Evolutionary conservation across 2,329 filamentous ascomycete genomes (phyloP), one percentile per base, ranked within the genome.

Genomic region (Exophiala viscosa): DNA sequence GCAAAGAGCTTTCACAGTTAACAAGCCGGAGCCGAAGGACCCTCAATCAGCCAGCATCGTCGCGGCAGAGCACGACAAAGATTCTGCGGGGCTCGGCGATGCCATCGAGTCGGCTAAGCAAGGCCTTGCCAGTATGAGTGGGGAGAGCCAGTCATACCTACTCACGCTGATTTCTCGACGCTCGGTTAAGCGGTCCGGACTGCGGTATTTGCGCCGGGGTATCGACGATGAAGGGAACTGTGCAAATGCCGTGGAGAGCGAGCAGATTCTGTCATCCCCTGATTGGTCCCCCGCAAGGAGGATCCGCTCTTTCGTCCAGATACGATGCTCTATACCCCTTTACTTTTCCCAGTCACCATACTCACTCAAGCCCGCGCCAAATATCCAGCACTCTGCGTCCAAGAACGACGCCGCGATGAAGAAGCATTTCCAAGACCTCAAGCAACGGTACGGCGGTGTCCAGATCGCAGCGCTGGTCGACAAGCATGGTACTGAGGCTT

Each of bases 301-400:
- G 60, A 77, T 86, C 2, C 88, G 89, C 67, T 96, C 90, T 0
- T 95, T 96, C 62, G 74, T 95, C 3, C 93, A 99, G 67, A 77
- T 90, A 18, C 82, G 93, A 59, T 92, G 91, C 5, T 96, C 91
- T 17, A 95, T 97, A 58, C 93, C 93, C 0, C 71, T 97, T 0
- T 97, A 93, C 74, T 99, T 96, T 67, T 95, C 91, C 0, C 93
- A 99, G 65, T 90, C 88, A 0, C 91, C 92, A 0, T 97, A 96
- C 69, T 90, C 90, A 8, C 82, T 97, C 60, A 96, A 96, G 66
- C 93, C 93, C 0, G 79, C 87, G 9, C 90, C 92, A 0, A 80
- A 88, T 11, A 74, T 95, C 33, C 88, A 90, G 66, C 90, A 95
- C 60, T 95, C 90, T 0, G 75, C 81, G 3, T 83, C 88, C 41